phyloP scores from a whole-genome alignment of 805 yeast genomes.

The Kodamaea kaohsiungensis region DNA sequence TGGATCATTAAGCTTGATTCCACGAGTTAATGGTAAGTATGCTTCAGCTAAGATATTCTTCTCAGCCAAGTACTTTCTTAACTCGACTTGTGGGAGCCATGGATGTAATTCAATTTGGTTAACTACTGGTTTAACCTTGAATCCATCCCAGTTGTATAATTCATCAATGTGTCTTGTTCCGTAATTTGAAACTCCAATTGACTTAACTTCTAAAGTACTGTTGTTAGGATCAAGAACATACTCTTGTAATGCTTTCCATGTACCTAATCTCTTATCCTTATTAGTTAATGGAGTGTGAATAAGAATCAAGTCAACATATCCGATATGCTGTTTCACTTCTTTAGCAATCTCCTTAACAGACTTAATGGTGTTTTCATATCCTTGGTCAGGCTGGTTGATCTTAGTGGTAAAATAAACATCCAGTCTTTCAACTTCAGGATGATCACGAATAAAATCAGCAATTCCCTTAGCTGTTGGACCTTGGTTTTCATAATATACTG shows the following conservation, averaged over 20 bases:
- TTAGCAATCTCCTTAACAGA: conserved; percentile 32
- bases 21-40: conserved; percentile 76
- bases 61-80: conserved; percentile 59
- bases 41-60: conserved; percentile 68
- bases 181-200: conserved; percentile 33
- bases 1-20: conserved; percentile 57
- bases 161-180: conserved; percentile 53
- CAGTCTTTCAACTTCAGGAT: conserved; percentile 34
- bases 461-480: conserved; percentile 61
- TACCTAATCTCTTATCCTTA: conserved; percentile 50
- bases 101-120: conserved; percentile 86
- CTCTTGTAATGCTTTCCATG: conserved; percentile 77
- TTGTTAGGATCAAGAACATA: conserved; percentile 43
- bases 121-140: conserved; percentile 53
- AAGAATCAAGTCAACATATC: conserved; percentile 41
- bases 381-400: conserved; percentile 30
- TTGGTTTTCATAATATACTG: conserved; percentile 68
- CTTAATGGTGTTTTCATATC: conserved; percentile 35
- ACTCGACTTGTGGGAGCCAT: conserved; percentile 69
- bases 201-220: conserved; percentile 45
- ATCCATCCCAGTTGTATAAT: conserved; percentile 52
- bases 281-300: conserved; percentile 48
- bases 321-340: conserved; percentile 33
- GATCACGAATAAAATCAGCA: conserved; percentile 48
- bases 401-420: conserved; percentile 42